Percentiles rank a stretch among this genome's conserved stretches.
Conservation (phyloP, 1,139 yeast species). For the Debaryomyces psychrophilus region DNA sequence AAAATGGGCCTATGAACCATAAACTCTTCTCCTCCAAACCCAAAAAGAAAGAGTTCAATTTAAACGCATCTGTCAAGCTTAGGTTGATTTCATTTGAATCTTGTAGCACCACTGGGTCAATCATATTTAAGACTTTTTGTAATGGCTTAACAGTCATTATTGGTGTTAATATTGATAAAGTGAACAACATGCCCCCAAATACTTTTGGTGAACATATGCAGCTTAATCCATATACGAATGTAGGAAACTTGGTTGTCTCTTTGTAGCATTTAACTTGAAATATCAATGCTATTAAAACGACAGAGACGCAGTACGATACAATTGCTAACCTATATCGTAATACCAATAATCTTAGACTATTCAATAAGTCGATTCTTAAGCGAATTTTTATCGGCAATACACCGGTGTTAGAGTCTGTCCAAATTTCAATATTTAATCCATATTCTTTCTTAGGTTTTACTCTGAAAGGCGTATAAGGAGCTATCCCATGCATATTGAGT, state of each 20-base stretch:
- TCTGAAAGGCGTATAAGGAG: constrained; percentile 73
- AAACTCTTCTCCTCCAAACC: constrained; percentile 65
- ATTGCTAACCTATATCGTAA: constrained; percentile 66
- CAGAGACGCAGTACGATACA: constrained; percentile 58
- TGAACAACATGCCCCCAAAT: constrained; percentile 21
- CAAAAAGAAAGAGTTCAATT: constrained; percentile 52
- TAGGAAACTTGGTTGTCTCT: constrained; percentile 43
- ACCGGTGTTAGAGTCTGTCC: constrained; percentile 36
- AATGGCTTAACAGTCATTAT: constrained; percentile 26
- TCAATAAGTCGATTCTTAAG: constrained; percentile 45
- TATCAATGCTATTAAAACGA: constrained; percentile 46
- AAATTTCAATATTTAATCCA: constrained; percentile 47
- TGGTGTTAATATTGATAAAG: constrained; percentile 41
- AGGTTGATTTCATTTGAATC: constrained; percentile 39
- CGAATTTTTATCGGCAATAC: constrained; percentile 33
- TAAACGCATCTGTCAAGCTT: constrained; percentile 27
- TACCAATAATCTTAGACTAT: constrained; percentile 55
- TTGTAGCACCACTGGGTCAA: constrained; percentile 60
- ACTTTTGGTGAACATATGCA: constrained; percentile 28
- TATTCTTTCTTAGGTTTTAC: constrained; percentile 20
- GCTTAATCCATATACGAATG: constrained; percentile 51
- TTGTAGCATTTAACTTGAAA: constrained; percentile 48
- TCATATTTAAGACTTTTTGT: constrained; percentile 30
- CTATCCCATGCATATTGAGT: constrained; percentile 66
- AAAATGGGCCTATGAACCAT: constrained; percentile 62